phyloP scores from a whole-genome alignment of 495 filamentous ascomycete species.

The Penicillium lividum region DNA sequence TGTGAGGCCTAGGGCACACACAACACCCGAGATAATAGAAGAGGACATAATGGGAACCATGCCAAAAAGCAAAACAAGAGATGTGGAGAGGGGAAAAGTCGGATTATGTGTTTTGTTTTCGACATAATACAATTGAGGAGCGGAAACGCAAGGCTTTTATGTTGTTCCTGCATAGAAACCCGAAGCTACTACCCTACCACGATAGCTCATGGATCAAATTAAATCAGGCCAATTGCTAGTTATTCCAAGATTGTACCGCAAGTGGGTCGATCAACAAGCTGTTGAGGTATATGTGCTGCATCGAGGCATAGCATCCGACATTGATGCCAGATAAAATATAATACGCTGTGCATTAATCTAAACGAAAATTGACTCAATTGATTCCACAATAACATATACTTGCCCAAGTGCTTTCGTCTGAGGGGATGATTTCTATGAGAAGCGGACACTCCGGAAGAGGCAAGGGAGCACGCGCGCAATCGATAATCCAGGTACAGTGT shows the following conservation, averaged over 20 bases:
- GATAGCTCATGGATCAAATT: background rate
- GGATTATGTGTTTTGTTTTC: background rate
- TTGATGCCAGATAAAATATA: background rate
- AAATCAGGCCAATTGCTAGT: background rate
- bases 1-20: slow-evolving; percentile 2
- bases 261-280: background rate
- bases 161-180: background rate
- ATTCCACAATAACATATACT: background rate
- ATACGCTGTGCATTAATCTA: too few species aligned
- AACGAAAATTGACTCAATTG: slow-evolving; percentile 1
- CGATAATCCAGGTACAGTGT: background rate
- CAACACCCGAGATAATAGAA: background rate
- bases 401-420: background rate
- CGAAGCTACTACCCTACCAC: background rate
- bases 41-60: background rate
- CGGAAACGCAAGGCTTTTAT: background rate
- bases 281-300: background rate
- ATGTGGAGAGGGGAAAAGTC: background rate
- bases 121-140: background rate
- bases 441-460: background rate
- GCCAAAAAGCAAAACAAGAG: background rate
- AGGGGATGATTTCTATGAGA: background rate
- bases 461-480: background rate
- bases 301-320: background rate
- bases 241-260: background rate